Conservation (phyloP, 805 yeast species). For the Schizosaccharomyces lindneri region DNA sequence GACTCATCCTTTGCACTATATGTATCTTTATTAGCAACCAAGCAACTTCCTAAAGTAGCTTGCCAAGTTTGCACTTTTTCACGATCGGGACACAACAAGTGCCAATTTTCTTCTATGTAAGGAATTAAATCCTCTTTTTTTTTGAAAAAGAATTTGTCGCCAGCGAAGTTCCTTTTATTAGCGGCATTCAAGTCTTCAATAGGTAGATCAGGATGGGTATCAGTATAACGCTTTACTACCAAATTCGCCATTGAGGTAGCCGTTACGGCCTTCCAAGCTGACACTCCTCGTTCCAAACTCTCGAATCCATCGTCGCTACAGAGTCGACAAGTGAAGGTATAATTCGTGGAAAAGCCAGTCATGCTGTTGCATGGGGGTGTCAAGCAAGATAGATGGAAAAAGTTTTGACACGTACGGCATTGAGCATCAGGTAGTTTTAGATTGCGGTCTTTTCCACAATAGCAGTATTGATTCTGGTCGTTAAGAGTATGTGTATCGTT, state of each 20-base stretch:
- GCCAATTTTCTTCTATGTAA: neutral
- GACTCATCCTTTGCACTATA: neutral
- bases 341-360: neutral
- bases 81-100: neutral
- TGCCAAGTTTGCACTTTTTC: slow-evolving; percentile 1
- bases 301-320: neutral
- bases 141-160: neutral
- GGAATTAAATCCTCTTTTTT: neutral
- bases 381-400: neutral
- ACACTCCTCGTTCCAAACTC: neutral
- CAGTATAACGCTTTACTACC: neutral
- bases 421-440: neutral
- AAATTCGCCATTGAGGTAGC: slow-evolving; percentile 1
- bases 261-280: slow-evolving; percentile 1
- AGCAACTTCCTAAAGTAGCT: neutral
- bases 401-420: neutral
- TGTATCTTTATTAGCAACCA: neutral
- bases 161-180: neutral
- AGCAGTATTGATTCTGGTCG: neutral
- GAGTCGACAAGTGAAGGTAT: neutral
- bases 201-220: neutral
- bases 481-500: neutral
- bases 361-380: neutral
- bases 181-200: neutral
- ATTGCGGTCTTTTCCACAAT: neutral